Evolutionary conservation across 2,329 filamentous ascomycete genomes (phyloP).

Genomic region (Calonectria naviculata): DNA sequence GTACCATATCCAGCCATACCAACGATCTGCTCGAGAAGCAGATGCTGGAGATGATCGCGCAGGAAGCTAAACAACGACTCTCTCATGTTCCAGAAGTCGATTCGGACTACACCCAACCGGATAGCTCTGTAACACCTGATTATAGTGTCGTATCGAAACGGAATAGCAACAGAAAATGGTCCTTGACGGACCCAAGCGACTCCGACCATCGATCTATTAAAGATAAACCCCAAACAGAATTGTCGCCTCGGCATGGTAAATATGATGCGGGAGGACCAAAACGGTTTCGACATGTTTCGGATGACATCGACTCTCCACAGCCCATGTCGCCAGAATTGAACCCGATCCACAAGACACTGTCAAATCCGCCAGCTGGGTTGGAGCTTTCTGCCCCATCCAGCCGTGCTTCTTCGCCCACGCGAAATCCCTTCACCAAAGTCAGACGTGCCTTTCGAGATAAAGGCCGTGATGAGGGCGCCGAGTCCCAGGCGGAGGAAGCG

Average conservation of each 20-base stretch:
- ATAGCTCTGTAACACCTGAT: slow-evolving; percentile 48
- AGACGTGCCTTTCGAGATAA: slow-evolving; percentile 67
- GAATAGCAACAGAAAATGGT: slow-evolving; percentile 48
- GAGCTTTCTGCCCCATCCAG: slow-evolving; percentile 73
- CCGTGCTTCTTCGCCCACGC: slow-evolving; percentile 71
- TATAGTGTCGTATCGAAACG: slow-evolving; percentile 39
- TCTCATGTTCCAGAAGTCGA: slow-evolving; percentile 46
- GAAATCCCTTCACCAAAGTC: slow-evolving; percentile 68
- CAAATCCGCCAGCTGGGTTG: slow-evolving; percentile 69
- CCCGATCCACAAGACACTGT: slow-evolving; percentile 56
- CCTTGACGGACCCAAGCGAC: slow-evolving; percentile 53
- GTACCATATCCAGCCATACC: slow-evolving; percentile 59
- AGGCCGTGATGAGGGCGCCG: slow-evolving; percentile 56
- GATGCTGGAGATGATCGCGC: slow-evolving; percentile 70
- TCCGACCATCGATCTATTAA: slow-evolving; percentile 46
- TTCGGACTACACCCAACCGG: slow-evolving; percentile 47
- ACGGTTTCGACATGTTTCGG: slow-evolving; percentile 50
- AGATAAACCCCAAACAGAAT: slow-evolving; percentile 33
- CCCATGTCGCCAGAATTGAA: slow-evolving; percentile 66
- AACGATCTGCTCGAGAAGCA: slow-evolving; percentile 70
- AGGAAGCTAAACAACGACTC: slow-evolving; percentile 59
- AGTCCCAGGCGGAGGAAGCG: slow-evolving; percentile 45
- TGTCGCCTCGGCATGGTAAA: slow-evolving; percentile 44
- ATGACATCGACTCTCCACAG: slow-evolving; percentile 58
- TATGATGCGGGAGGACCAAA: slow-evolving; percentile 62